These are phyloP conservation scores for Kentomonas sorsogonicus DNA, from an alignment of 208 protist genomes.

Conservation along the genomic window DNA sequence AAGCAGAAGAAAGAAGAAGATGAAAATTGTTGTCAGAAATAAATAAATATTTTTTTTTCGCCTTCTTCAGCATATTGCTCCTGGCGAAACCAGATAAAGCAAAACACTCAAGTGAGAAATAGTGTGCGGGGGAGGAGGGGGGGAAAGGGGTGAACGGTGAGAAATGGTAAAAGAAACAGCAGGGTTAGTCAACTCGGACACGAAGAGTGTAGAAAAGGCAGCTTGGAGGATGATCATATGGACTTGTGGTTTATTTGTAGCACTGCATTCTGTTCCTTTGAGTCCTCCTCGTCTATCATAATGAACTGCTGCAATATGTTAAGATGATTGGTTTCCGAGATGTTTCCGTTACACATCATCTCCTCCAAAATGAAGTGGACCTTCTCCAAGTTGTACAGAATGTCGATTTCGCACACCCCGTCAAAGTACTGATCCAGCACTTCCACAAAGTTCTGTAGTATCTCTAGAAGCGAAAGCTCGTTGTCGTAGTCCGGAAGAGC, in stretches of 20 bases:
- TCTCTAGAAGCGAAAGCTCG: constrained; percentile 93
- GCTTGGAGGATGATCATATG: too few species aligned
- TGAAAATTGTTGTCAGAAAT: neutral
- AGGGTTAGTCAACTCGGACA: too few species aligned
- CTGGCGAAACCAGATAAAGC: too few species aligned
- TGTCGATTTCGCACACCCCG: constrained; percentile 94
- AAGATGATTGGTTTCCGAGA: constrained; percentile 88
- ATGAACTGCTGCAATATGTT: constrained; percentile 61
- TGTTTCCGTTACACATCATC: constrained; percentile 86
- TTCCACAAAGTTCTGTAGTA: constrained; percentile 75
- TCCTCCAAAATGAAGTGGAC: constrained; percentile 97
- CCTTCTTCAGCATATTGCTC: too few species aligned
- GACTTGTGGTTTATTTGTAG: too few species aligned
- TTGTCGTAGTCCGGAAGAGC: constrained; percentile 93
- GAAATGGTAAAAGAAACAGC: too few species aligned
- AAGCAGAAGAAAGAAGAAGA: constrained; percentile 1
- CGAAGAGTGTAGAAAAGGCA: too few species aligned
- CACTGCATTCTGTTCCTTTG: too few species aligned
- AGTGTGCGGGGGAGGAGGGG: too few species aligned
- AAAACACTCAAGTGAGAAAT: too few species aligned
- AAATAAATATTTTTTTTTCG: neutral
- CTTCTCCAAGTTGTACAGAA: constrained; percentile 99
- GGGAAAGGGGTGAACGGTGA: too few species aligned
- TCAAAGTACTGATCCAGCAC: constrained; percentile 83
- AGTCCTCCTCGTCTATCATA: constrained; percentile 46